These are phyloP conservation scores for Manihot esculenta DNA, from an alignment of 441 rosid genomes.

Conservation along the genomic window DNA sequence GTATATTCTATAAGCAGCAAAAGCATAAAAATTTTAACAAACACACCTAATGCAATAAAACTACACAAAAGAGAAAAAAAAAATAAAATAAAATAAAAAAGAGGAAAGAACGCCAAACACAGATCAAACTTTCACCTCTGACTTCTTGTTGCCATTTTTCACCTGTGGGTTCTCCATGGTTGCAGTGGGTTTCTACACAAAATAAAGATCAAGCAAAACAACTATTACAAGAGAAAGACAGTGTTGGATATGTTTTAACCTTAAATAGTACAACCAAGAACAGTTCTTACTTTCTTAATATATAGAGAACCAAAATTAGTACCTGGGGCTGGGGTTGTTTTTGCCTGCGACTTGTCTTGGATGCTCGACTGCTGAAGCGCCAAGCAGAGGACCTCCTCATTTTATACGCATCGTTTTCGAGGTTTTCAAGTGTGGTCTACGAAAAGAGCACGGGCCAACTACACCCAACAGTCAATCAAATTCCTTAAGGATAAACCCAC, in stretches of 20 bases:
- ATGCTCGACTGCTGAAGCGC: constrained; percentile 35
- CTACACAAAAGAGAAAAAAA: neutral
- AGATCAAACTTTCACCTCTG: constrained; percentile 38
- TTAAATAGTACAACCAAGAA: constrained; percentile 3
- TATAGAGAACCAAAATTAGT: constrained; percentile 12
- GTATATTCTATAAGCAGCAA: neutral
- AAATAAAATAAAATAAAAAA: too few species aligned
- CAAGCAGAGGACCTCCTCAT: constrained; percentile 42
- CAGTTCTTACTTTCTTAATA: neutral
- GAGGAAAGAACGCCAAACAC: neutral
- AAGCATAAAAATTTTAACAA: neutral
- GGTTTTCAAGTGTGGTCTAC: constrained; percentile 46
- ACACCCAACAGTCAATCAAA: constrained; percentile 27
- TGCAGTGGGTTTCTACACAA: constrained; percentile 42
- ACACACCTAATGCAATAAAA: constrained; percentile 10
- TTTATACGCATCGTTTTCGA: constrained; percentile 38
- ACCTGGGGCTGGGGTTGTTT: constrained; percentile 35
- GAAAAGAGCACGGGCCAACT: constrained; percentile 48
- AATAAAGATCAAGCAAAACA: constrained; percentile 22
- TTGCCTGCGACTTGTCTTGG: constrained; percentile 27
- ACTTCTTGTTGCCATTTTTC: constrained; percentile 30
- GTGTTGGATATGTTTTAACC: constrained; percentile 8
- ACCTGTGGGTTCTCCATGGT: constrained; percentile 43
- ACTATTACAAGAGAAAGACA: constrained; percentile 7
- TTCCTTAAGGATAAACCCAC: constrained; percentile 1